These are phyloP conservation scores for Populus euphratica DNA, from an alignment of 345 rosid species.

Conservation along the genomic window DNA sequence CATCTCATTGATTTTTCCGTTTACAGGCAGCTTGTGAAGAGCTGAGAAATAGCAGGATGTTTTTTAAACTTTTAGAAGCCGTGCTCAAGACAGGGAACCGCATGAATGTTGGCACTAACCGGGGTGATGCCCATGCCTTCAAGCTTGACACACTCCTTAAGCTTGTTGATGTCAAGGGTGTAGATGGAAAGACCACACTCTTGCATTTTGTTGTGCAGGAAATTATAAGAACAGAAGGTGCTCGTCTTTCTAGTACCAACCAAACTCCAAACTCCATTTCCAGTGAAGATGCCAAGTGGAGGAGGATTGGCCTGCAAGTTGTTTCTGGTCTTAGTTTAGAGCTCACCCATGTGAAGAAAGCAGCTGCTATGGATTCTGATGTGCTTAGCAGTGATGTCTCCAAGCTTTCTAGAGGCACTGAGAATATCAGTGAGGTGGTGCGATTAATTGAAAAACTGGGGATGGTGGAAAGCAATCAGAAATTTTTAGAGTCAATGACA, in stretches of 20 bases:
- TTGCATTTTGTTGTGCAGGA: slow-evolving; percentile 97
- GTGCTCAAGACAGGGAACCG: slow-evolving; percentile 98
- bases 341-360: slow-evolving; percentile 79
- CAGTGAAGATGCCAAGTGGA: slow-evolving; percentile 66
- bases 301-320: slow-evolving; percentile 88
- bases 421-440: slow-evolving; percentile 51
- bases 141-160: slow-evolving; percentile 97
- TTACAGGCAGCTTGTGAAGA: slow-evolving; percentile 93
- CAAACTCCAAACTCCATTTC: slow-evolving; percentile 32
- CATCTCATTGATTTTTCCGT: slow-evolving; percentile 1
- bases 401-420: slow-evolving; percentile 71
- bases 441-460: slow-evolving; percentile 36
- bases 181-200: slow-evolving; percentile 94
- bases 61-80: slow-evolving; percentile 88
- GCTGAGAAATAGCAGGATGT: slow-evolving; percentile 82
- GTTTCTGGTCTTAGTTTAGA: slow-evolving; percentile 82
- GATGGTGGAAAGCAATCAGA: slow-evolving; percentile 41
- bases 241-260: slow-evolving; percentile 58
- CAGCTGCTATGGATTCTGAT: slow-evolving; percentile 98
- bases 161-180: slow-evolving; percentile 92
- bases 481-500: slow-evolving; percentile 70
- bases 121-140: slow-evolving; percentile 96
- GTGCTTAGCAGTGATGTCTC: slow-evolving; percentile 71
- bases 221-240: slow-evolving; percentile 87
- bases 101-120: slow-evolving; percentile 97